A percentile compares a stretch with the other conserved stretches of the same genome.
These are phyloP conservation scores for Fraxinus ornus DNA, from an alignment of 305 asterid species.

Conservation along the genomic window DNA sequence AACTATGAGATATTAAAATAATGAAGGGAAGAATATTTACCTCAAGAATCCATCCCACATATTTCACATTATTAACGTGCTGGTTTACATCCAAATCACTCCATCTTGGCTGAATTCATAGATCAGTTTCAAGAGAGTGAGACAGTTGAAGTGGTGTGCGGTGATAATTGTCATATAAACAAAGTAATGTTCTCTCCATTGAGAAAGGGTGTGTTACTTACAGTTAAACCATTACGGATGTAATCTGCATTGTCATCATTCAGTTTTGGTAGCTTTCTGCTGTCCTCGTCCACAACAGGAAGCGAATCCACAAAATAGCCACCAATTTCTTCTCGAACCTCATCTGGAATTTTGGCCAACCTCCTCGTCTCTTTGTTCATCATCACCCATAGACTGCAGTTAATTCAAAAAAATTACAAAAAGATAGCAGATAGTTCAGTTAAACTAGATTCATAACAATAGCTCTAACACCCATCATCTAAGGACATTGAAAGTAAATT, in stretches of 20 bases:
- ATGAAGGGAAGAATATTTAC: conserved; percentile 34
- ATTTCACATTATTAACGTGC: conserved; percentile 96
- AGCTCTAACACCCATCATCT: background rate
- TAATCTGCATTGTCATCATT: conserved; percentile 68
- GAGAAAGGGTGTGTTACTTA: conserved; percentile 39
- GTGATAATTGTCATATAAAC: background rate
- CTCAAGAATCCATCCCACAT: conserved; percentile 97
- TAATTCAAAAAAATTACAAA: conserved; percentile 17
- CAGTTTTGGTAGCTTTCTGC: conserved; percentile 83
- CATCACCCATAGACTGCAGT: conserved; percentile 83
- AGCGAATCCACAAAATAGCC: conserved; percentile 79
- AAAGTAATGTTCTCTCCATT: background rate
- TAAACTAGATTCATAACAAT: conserved; percentile 1
- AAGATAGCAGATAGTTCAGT: conserved; percentile 16
- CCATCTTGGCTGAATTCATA: conserved; percentile 81
- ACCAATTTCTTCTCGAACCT: conserved; percentile 83
- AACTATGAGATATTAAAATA: background rate
- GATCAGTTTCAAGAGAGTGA: conserved; percentile 16
- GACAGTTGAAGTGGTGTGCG: background rate
- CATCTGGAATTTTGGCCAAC: conserved; percentile 88
- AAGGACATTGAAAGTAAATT: conserved; percentile 8
- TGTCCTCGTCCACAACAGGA: conserved; percentile 78
- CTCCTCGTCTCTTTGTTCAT: conserved; percentile 96
- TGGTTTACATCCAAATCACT: conserved; percentile 87
- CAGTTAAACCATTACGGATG: conserved; percentile 76